A percentile compares a stretch with the other conserved stretches of the same genome.
phyloP scores from a whole-genome alignment of 768 basidiomycete genomes.

The Flagelloscypha sp. region DNA sequence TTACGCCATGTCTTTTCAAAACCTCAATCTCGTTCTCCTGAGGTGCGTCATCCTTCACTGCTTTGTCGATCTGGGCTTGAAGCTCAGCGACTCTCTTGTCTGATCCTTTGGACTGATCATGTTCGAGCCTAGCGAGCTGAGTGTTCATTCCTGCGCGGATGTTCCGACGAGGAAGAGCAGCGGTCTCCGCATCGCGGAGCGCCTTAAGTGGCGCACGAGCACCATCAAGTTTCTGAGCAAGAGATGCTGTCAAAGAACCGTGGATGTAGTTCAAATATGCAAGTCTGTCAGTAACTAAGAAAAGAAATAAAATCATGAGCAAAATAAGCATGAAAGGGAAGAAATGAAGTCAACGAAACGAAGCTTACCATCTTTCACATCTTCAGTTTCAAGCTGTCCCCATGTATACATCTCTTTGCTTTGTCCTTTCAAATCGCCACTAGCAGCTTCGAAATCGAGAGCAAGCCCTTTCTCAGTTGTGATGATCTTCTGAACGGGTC shows the following conservation, averaged over 20 bases:
- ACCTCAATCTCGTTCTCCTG: conserved; percentile 66
- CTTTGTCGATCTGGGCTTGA: conserved; percentile 57
- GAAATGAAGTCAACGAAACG: too few relatives aligned
- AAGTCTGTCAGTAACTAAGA: conserved; percentile 66
- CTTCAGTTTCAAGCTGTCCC: conserved; percentile 65
- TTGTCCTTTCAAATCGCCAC: conserved; percentile 58
- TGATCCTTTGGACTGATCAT: conserved; percentile 52
- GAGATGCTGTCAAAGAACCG: conserved; percentile 53
- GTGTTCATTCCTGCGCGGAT: conserved; percentile 46
- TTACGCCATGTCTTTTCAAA: conserved; percentile 66
- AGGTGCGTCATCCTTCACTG: conserved; percentile 52
- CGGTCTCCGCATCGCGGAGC: conserved; percentile 62
- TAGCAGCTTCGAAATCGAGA: conserved; percentile 60
- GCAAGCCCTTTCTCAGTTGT: conserved; percentile 72
- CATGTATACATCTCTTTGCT: conserved; percentile 84
- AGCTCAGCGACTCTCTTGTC: conserved; percentile 68
- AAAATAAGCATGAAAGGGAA: conserved; percentile 5
- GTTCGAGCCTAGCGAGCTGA: conserved; percentile 60
- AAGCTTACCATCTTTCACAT: conserved; percentile 73
- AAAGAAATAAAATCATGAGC: conserved; percentile 6
- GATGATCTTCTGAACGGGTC: conserved; percentile 70
- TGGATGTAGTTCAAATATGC: conserved; percentile 76
- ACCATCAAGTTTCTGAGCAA: conserved; percentile 54
- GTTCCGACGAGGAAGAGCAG: conserved; percentile 53
- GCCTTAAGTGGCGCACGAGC: conserved; percentile 64